A percentile compares a stretch with the other conserved stretches of the same genome.
Conservation (phyloP, 805 yeast genomes). For the Yarrowia phangngaensis region DNA sequence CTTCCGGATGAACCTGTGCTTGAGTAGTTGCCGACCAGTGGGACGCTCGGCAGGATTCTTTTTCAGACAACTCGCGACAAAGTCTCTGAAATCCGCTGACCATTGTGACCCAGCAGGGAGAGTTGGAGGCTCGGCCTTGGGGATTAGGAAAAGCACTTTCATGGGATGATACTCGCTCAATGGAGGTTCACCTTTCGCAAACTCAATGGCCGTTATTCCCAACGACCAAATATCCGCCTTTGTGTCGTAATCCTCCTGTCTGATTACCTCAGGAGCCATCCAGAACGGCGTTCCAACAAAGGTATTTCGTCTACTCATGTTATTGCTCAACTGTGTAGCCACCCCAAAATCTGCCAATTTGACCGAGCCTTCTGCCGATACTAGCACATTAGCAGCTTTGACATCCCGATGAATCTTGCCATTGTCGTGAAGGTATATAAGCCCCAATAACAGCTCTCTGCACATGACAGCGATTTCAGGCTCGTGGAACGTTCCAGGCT, state of each 20-base stretch:
- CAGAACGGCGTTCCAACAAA: constrained; percentile 95
- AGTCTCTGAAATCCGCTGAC: constrained; percentile 47
- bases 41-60: constrained; percentile 68
- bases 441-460: constrained; percentile 62
- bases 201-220: constrained; percentile 87
- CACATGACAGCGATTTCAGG: constrained; percentile 58
- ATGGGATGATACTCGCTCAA: constrained; percentile 66
- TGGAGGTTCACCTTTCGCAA: constrained; percentile 81
- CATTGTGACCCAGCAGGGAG: constrained; percentile 40
- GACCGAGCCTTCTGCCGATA: constrained; percentile 64
- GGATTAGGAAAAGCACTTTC: constrained; percentile 70
- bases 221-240: constrained; percentile 95
- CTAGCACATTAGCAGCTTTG: constrained; percentile 80
- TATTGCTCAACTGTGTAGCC: constrained; percentile 67
- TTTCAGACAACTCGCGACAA: constrained; percentile 60
- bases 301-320: constrained; percentile 55
- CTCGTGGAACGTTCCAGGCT: constrained; percentile 54
- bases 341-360: constrained; percentile 94
- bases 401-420: constrained; percentile 83
- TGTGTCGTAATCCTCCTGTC: constrained; percentile 64
- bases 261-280: constrained; percentile 97
- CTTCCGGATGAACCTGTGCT: constrained; percentile 44
- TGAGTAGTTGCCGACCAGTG: constrained; percentile 52
- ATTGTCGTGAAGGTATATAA: constrained; percentile 70
- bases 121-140: constrained; percentile 59